These are phyloP conservation scores for Metarhizium rileyi DNA, from an alignment of 2,329 filamentous ascomycete species.

Conservation along the genomic window DNA sequence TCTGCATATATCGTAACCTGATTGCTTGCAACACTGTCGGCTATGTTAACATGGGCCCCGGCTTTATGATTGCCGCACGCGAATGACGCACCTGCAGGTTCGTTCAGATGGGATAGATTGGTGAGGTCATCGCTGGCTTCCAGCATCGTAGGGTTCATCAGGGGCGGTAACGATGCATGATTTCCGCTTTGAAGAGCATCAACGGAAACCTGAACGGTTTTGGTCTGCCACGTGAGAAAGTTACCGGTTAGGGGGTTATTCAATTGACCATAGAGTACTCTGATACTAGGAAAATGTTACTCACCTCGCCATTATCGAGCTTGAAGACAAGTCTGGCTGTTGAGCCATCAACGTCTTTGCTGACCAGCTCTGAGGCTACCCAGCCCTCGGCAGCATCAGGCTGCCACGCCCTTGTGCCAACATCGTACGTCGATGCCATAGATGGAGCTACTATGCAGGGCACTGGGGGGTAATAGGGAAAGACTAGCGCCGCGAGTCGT, in stretches of 20 bases:
- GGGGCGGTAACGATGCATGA: constrained; percentile 70
- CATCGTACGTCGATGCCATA: constrained; percentile 93
- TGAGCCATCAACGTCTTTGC: constrained; percentile 73
- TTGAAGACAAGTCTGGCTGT: constrained; percentile 83
- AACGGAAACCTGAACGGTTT: constrained; percentile 66
- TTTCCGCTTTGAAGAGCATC: constrained; percentile 68
- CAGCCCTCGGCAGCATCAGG: constrained; percentile 92
- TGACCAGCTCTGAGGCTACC: constrained; percentile 89
- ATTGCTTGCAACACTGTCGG: constrained; percentile 85
- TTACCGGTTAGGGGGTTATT: not conserved
- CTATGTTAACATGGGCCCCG: not conserved
- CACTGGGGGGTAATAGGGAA: constrained; percentile 10
- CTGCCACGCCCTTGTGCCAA: constrained; percentile 97
- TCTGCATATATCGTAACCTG: constrained; percentile 90
- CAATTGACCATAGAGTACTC: not conserved
- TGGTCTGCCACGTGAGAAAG: constrained; percentile 46
- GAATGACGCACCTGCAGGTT: constrained; percentile 68
- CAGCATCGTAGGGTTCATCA: constrained; percentile 98
- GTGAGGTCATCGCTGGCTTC: constrained; percentile 98
- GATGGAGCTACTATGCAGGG: constrained; percentile 13
- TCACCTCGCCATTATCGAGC: constrained; percentile 86
- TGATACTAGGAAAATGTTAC: constrained; percentile 6
- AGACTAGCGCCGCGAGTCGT: constrained; percentile 2
- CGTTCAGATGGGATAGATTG: constrained; percentile 94
- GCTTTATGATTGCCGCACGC: not conserved